Conservation (phyloP, 208 protist species). For the Naegleria lovaniensis region DNA sequence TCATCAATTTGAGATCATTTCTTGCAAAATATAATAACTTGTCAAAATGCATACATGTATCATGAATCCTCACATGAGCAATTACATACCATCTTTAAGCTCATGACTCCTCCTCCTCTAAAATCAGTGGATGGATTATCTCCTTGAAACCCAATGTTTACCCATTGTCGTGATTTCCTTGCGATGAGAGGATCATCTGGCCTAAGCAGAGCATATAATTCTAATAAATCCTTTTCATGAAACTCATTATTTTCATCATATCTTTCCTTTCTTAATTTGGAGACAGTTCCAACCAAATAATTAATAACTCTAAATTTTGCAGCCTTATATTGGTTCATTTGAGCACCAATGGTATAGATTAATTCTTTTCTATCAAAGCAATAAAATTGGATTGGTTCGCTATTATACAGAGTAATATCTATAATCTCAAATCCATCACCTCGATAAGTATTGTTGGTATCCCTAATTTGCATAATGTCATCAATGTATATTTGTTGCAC, state of each 20-base stretch:
- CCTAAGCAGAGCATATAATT: neutral
- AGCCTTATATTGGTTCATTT: neutral
- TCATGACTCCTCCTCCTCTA: constrained; percentile 66
- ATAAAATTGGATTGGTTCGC: neutral
- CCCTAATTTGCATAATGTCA: neutral
- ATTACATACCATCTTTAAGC: constrained; percentile 40
- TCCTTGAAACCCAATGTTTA: constrained; percentile 70
- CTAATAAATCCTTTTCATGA: neutral
- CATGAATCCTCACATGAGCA: too few relatives aligned
- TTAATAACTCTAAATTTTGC: neutral
- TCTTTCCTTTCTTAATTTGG: neutral
- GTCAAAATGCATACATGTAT: too few relatives aligned
- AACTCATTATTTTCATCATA: constrained; percentile 5
- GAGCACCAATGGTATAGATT: neutral
- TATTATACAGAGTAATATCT: neutral
- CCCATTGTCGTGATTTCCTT: constrained; percentile 51
- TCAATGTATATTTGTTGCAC: neutral
- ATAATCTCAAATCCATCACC: constrained; percentile 1
- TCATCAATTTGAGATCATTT: constrained; percentile 60
- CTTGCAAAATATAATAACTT: constrained; percentile 71
- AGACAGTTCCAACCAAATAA: neutral
- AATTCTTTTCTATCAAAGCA: constrained; percentile 2
- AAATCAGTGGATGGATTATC: constrained; percentile 74
- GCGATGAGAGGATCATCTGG: neutral
- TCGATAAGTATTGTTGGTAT: neutral